Evolutionary conservation across 2,329 filamentous ascomycete genomes (phyloP).

Genomic region (Plectosphaerella sp.): DNA sequence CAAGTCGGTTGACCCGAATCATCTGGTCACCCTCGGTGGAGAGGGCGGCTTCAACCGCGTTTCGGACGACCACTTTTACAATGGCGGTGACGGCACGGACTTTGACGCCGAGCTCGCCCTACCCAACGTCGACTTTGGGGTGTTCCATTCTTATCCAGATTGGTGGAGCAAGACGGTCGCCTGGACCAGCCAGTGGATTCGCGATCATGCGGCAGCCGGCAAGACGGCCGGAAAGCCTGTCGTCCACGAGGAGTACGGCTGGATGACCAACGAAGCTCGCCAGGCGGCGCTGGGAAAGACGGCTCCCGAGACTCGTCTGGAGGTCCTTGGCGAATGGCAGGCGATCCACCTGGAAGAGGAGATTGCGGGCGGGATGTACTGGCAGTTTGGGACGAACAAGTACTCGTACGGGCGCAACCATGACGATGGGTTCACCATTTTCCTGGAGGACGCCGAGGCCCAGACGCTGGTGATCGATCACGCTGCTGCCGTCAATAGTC

Average conservation of each 20-base stretch:
- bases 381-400: slow-evolving; percentile 48
- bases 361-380: slow-evolving; percentile 46
- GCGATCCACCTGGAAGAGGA: slow-evolving; percentile 39
- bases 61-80: slow-evolving; percentile 39
- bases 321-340: slow-evolving; percentile 46
- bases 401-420: slow-evolving; percentile 47
- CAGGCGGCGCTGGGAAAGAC: slow-evolving; percentile 37
- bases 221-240: slow-evolving; percentile 44
- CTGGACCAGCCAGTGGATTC: slow-evolving; percentile 51
- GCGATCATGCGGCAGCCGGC: slow-evolving; percentile 43
- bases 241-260: slow-evolving; percentile 51
- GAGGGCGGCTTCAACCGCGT: slow-evolving; percentile 52
- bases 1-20: slow-evolving; percentile 45
- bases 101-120: slow-evolving; percentile 46
- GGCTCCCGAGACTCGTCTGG: slow-evolving; percentile 34
- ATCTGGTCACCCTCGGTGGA: slow-evolving; percentile 51
- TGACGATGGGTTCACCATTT: slow-evolving; percentile 54
- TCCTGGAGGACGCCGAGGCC: slow-evolving; percentile 44
- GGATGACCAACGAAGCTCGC: slow-evolving; percentile 45
- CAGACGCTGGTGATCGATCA: slow-evolving; percentile 38
- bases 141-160: slow-evolving; percentile 52
- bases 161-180: slow-evolving; percentile 48
- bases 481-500: slow-evolving; percentile 30
- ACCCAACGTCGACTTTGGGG: slow-evolving; percentile 46
- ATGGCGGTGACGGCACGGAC: slow-evolving; percentile 45